These are phyloP conservation scores for Ceratocystis variospora DNA, from an alignment of 2,329 filamentous ascomycete genomes.

Conservation along the genomic window DNA sequence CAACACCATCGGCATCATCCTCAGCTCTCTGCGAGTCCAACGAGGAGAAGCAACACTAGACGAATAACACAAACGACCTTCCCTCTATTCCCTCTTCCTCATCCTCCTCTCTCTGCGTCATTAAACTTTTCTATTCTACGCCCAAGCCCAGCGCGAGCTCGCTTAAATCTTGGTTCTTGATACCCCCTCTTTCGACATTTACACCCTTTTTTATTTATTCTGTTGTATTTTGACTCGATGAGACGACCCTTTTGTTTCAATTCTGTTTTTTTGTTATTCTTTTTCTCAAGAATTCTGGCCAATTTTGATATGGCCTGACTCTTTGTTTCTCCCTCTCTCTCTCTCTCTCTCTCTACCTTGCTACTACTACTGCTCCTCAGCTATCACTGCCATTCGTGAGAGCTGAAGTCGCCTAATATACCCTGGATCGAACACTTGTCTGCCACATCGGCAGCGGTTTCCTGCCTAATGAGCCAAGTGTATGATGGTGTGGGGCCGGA, in stretches of 20 bases:
- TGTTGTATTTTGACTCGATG: conserved; percentile 1
- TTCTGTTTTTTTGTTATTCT: neutral
- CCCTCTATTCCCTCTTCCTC: neutral
- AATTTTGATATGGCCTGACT: neutral
- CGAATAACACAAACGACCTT: neutral
- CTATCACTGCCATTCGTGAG: neutral
- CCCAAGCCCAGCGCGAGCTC: neutral
- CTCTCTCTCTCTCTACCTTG: neutral
- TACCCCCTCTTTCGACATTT: conserved; percentile 1
- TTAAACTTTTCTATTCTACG: neutral
- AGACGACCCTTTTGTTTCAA: neutral
- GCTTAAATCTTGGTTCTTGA: neutral
- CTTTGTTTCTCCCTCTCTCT: neutral
- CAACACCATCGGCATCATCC: neutral
- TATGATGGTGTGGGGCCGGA: neutral
- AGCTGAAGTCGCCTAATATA: neutral
- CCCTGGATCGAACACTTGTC: conserved; percentile 2
- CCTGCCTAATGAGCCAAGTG: neutral
- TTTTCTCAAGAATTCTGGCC: neutral
- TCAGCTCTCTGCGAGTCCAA: conserved; percentile 1
- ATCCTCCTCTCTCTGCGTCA: neutral
- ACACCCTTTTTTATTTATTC: neutral
- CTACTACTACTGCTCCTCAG: neutral
- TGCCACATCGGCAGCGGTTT: neutral
- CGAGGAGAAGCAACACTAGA: conserved; percentile 1